A percentile compares a stretch with the other conserved stretches of the same genome.
phyloP scores from a whole-genome alignment of 768 basidiomycete species.

The Pisolithus microcarpus region DNA sequence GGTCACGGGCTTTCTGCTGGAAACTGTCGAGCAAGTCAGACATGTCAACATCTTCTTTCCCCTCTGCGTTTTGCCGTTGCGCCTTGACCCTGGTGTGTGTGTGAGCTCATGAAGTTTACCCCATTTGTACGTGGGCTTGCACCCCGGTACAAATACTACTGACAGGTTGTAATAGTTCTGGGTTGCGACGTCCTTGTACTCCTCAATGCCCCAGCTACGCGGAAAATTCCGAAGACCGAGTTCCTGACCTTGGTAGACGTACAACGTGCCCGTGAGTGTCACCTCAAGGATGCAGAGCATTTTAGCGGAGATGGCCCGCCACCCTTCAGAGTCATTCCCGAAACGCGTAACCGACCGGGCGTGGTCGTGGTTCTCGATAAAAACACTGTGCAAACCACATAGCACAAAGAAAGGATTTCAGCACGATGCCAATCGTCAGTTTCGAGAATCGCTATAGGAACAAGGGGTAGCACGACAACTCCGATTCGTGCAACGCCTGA shows the following conservation, averaged over 20 bases:
- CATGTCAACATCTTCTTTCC: slow-evolving; percentile 47
- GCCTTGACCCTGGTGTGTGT: slow-evolving; percentile 29
- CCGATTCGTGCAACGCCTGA: slow-evolving; percentile 2
- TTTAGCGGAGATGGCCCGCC: slow-evolving; percentile 56
- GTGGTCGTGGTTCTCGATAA: slow-evolving; percentile 68
- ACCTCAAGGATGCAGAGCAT: slow-evolving; percentile 56
- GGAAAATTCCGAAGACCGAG: slow-evolving; percentile 62
- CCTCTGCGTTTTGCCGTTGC: slow-evolving; percentile 27
- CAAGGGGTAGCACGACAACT: slow-evolving; percentile 2
- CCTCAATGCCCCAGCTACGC: slow-evolving; percentile 56
- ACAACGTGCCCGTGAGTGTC: slow-evolving; percentile 59
- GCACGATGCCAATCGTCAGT: background rate
- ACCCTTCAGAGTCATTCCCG: slow-evolving; percentile 50
- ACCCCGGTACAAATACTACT: slow-evolving; percentile 8
- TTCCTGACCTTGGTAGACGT: slow-evolving; percentile 73
- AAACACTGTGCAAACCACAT: slow-evolving; percentile 33
- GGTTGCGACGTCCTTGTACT: slow-evolving; percentile 65
- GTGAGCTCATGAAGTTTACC: background rate
- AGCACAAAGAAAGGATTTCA: slow-evolving; percentile 1
- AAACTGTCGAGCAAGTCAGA: slow-evolving; percentile 50
- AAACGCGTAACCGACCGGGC: slow-evolving; percentile 59
- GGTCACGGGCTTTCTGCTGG: slow-evolving; percentile 61
- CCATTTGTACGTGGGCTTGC: background rate
- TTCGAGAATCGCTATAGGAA: background rate
- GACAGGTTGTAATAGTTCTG: slow-evolving; percentile 54